Evolutionary conservation across 768 basidiomycete genomes (phyloP).

Genomic region (Hypsizygus marmoreus): DNA sequence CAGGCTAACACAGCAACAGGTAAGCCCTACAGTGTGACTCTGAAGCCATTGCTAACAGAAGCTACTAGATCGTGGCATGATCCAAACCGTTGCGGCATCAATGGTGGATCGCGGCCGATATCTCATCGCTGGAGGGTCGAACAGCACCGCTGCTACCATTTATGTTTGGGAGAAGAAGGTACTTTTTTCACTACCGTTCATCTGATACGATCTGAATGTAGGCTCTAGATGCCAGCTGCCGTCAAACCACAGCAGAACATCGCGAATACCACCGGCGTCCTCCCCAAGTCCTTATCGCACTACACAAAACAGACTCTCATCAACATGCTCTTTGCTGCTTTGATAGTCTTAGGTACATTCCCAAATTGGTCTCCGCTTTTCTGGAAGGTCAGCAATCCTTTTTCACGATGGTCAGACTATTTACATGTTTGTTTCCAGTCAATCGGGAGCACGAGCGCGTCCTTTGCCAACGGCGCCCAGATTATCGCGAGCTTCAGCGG

Average conservation of each 20-base stretch:
- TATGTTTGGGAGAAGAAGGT: slow-evolving; percentile 8
- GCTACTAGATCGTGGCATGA: slow-evolving; percentile 4
- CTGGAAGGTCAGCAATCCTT: neutral
- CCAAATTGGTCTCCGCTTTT: neutral
- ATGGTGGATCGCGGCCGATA: neutral
- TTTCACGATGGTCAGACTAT: too few relatives aligned
- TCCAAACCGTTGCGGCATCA: slow-evolving; percentile 3
- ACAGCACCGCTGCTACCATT: neutral
- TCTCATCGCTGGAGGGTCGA: slow-evolving; percentile 7
- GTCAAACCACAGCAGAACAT: too few relatives aligned
- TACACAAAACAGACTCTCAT: neutral
- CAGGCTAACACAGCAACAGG: neutral
- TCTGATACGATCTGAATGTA: too few relatives aligned
- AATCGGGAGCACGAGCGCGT: too few relatives aligned
- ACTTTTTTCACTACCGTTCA: neutral
- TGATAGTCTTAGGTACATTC: neutral
- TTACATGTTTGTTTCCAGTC: too few relatives aligned
- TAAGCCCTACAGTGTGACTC: neutral
- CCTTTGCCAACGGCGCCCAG: too few relatives aligned
- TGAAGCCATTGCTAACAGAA: neutral
- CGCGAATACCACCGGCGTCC: too few relatives aligned
- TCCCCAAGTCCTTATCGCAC: neutral
- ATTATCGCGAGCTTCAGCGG: too few relatives aligned
- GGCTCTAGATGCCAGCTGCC: too few relatives aligned
- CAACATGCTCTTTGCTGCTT: neutral